phyloP scores from a whole-genome alignment of 2,329 filamentous ascomycete species.

The Bisporella sp. region DNA sequence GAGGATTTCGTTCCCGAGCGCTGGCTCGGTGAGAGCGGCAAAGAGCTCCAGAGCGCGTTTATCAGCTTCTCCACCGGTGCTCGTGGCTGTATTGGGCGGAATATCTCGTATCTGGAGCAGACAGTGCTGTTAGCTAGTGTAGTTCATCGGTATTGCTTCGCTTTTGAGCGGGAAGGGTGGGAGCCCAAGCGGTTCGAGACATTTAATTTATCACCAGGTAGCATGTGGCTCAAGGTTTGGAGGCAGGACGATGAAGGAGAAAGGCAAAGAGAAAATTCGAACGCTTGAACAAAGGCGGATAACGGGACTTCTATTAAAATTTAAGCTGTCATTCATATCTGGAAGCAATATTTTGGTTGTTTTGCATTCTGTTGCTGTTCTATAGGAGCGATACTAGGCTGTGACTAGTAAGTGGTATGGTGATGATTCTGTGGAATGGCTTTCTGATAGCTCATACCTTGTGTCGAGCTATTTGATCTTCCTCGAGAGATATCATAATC shows the following conservation, averaged over 20 bases:
- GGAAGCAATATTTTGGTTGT: too few species aligned
- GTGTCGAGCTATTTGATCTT: too few species aligned
- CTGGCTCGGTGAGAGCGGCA: conserved; percentile 35
- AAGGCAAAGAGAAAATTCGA: too few species aligned
- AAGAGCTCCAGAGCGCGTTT: conserved; percentile 32
- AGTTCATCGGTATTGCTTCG: conserved; percentile 36
- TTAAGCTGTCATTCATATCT: too few species aligned
- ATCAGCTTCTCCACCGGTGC: conserved; percentile 34
- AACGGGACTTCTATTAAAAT: too few species aligned
- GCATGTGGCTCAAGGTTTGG: conserved; percentile 24
- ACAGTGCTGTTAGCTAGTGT: conserved; percentile 36
- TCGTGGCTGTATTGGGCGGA: conserved; percentile 34
- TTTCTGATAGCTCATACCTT: too few species aligned
- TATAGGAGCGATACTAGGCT: too few species aligned
- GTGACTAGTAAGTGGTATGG: too few species aligned
- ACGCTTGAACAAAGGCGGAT: too few species aligned
- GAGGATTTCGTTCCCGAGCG: conserved; percentile 34
- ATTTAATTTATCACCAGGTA: conserved; percentile 21
- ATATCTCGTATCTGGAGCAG: conserved; percentile 39
- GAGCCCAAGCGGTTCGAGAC: conserved; percentile 19
- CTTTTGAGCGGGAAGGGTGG: conserved; percentile 25
- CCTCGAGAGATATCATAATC: too few species aligned
- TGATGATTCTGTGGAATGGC: too few species aligned
- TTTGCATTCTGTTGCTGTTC: too few species aligned
- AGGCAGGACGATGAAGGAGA: not conserved